phyloP scores from a whole-genome alignment of 2,329 filamentous ascomycete genomes.

The Corinectria fuckeliana region DNA sequence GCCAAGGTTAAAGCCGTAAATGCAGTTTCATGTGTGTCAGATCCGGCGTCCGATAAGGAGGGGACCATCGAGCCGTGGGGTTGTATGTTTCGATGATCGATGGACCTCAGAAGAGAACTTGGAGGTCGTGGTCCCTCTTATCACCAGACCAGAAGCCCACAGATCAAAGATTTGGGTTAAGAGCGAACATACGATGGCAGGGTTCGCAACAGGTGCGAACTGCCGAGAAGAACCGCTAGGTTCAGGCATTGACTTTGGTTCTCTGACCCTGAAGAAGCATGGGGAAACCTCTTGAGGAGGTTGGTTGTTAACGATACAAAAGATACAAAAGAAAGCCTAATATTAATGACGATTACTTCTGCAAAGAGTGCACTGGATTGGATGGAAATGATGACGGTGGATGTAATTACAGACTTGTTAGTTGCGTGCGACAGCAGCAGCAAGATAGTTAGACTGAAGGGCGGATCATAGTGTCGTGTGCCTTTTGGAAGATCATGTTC shows the following conservation, averaged over 20 bases:
- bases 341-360: background rate
- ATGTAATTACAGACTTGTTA: background rate
- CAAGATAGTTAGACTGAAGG: background rate
- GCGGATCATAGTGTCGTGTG: conserved; percentile 30
- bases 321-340: background rate
- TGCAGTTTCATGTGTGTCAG: conserved; percentile 14
- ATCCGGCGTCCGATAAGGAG: conserved; percentile 2
- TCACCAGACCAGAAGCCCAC: conserved; percentile 30
- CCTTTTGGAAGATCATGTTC: conserved; percentile 13
- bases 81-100: background rate
- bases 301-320: background rate
- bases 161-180: conserved; percentile 18
- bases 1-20: background rate
- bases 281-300: background rate
- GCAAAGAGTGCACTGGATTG: background rate
- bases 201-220: conserved; percentile 9
- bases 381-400: background rate
- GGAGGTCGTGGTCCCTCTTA: conserved; percentile 2
- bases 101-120: background rate
- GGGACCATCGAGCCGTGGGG: conserved; percentile 8
- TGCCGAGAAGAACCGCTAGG: conserved; percentile 10
- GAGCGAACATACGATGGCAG: background rate
- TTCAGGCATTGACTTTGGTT: conserved; percentile 7
- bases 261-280: background rate
- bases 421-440: conserved; percentile 1